Conservation (phyloP, 179 eudicot genomes). For the Silene coronaria region DNA sequence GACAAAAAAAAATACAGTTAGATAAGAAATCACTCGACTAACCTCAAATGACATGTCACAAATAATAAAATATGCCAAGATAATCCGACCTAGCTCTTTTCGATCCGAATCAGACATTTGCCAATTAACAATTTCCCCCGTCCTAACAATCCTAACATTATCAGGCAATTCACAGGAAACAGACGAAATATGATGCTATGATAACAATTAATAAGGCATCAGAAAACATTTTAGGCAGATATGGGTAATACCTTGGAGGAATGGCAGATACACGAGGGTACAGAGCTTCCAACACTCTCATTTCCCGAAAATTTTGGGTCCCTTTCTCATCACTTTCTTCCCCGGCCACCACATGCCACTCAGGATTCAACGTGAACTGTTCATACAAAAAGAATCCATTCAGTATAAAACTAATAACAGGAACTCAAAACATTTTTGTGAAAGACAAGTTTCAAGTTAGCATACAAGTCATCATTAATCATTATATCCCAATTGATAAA, state of each 20-base stretch:
- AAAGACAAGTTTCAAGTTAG: constrained; percentile 1
- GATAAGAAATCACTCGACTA: not conserved
- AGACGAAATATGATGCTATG: not conserved
- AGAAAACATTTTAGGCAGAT: not conserved
- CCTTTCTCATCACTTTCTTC: constrained; percentile 47
- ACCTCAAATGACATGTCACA: not conserved
- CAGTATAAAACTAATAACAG: constrained; percentile 5
- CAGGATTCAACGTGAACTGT: constrained; percentile 36
- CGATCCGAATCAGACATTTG: not conserved
- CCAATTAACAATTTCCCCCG: not conserved
- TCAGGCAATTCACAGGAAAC: not conserved
- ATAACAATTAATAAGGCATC: not conserved
- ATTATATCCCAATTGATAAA: not conserved
- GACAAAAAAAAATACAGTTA: not conserved
- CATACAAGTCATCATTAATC: not conserved
- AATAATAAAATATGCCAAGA: not conserved
- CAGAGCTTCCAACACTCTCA: constrained; percentile 33
- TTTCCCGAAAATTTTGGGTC: constrained; percentile 40
- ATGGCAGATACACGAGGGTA: constrained; percentile 38
- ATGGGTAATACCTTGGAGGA: constrained; percentile 43
- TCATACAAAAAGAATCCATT: constrained; percentile 17
- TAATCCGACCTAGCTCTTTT: not conserved
- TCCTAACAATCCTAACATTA: not conserved
- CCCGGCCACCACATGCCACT: constrained; percentile 57
- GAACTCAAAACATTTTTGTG: not conserved